phyloP scores from a whole-genome alignment of 2,329 filamentous ascomycete genomes.

The Colletotrichum magnum region DNA sequence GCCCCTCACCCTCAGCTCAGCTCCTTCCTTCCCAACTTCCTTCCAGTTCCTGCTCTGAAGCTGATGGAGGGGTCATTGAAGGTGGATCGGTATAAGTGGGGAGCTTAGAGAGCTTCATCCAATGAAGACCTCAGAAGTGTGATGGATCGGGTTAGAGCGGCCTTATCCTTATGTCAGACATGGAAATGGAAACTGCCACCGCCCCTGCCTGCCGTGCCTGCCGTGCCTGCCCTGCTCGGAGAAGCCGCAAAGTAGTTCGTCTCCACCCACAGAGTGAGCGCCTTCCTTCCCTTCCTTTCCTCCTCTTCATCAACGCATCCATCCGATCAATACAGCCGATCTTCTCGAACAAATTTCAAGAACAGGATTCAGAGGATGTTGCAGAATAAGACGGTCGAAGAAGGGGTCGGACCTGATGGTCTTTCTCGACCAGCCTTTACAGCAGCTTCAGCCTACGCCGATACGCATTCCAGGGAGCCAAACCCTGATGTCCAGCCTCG shows the following conservation, averaged over 20 bases:
- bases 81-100: slow-evolving; percentile 5
- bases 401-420: too few relatives aligned
- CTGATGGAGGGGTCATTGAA: slow-evolving; percentile 21
- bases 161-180: slow-evolving; percentile 31
- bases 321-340: background rate
- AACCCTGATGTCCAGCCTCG: too few relatives aligned
- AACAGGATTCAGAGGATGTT: background rate
- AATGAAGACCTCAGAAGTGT: background rate
- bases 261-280: background rate
- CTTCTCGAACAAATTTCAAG: background rate
- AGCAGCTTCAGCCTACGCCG: too few relatives aligned
- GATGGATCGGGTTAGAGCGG: background rate
- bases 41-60: background rate
- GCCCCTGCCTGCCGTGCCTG: too few relatives aligned
- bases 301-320: slow-evolving; percentile 5
- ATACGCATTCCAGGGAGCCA: too few relatives aligned
- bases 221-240: background rate
- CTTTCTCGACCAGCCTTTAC: too few relatives aligned
- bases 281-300: background rate
- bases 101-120: background rate
- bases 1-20: background rate
- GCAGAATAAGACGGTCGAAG: too few relatives aligned
- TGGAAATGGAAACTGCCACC: too few relatives aligned
- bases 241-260: slow-evolving; percentile 8
- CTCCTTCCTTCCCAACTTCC: slow-evolving; percentile 12